Conservation (phyloP, 2,329 filamentous ascomycete genomes). For the Botrytis fragariae region DNA sequence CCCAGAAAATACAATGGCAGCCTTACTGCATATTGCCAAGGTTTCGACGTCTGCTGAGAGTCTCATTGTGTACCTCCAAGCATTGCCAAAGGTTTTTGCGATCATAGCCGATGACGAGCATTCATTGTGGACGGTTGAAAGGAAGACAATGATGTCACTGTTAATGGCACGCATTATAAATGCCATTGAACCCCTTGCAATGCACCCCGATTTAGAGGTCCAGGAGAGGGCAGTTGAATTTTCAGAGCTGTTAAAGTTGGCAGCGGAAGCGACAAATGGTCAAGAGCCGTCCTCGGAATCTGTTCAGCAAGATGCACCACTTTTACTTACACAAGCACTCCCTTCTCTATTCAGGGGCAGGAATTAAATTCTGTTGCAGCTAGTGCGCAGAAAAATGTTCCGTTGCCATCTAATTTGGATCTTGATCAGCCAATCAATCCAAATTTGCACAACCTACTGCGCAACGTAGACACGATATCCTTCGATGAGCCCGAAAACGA, state of each 20-base stretch:
- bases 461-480: slow-evolving; percentile 50
- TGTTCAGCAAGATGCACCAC: slow-evolving; percentile 64
- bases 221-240: slow-evolving; percentile 95
- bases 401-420: slow-evolving; percentile 71
- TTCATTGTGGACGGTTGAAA: slow-evolving; percentile 66
- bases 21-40: slow-evolving; percentile 64
- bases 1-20: slow-evolving; percentile 69
- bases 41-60: slow-evolving; percentile 58
- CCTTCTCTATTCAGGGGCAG: slow-evolving; percentile 79
- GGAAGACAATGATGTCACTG: slow-evolving; percentile 72
- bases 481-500: slow-evolving; percentile 55
- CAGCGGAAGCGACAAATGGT: slow-evolving; percentile 72
- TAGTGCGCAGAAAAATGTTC: slow-evolving; percentile 82
- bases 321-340: slow-evolving; percentile 86
- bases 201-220: slow-evolving; percentile 86
- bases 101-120: slow-evolving; percentile 64
- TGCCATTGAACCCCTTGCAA: slow-evolving; percentile 72
- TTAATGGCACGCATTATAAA: slow-evolving; percentile 79
- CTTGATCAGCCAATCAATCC: slow-evolving; percentile 80
- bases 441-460: slow-evolving; percentile 66
- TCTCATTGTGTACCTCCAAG: slow-evolving; percentile 78
- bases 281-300: slow-evolving; percentile 58
- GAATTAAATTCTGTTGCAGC: slow-evolving; percentile 84
- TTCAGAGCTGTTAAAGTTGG: slow-evolving; percentile 82
- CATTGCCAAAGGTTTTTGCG: slow-evolving; percentile 81